Evolutionary conservation across 805 yeast genomes (phyloP), one percentile per base, ranked within the genome.

Genomic region (Metschnikowia shivogae): DNA sequence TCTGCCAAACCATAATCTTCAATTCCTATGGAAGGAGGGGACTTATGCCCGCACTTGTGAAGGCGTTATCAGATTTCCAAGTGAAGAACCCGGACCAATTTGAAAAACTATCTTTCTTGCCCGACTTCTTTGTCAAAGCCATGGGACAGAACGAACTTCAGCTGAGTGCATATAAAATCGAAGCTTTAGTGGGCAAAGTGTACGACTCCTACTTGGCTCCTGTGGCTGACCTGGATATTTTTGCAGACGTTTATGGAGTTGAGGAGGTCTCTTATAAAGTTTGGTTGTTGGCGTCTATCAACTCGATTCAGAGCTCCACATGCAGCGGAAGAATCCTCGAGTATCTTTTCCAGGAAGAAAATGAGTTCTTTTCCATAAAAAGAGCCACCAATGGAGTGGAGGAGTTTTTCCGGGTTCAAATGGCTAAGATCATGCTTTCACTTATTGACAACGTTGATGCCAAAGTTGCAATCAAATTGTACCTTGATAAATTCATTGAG

Each of bases 311-410:
- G 22, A 46, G 67, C 1, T 26, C 55, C 1, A 44, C 38, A 1
- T 68, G 69, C 57, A 71, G 70, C 0, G 39, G 42, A 9, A 37
- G 45, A 0, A 44, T 76, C 3, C 62, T 76, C 55, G 53, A 61
- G 1, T 65, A 48, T 46, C 62, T 80, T 14, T 46, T 77, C 12
- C 61, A 61, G 0, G 61, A 70, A 27, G 68, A 68, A 10, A 59
- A 57, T 4, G 59, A 61, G 6, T 73, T 70, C 50, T 63, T 81
- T 33, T 55, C 59, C 1, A 83, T 85, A 2, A 54, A 65, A 27
- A 80, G 76, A 56, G 70, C 78, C 34, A 76, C 80, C 0, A 93
- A 86, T 57, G 86, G 87, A 0, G 65, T 66, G 6, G 96, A 87
- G 58, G 93, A 86, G 56, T 65, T 78, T 64, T 71, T 70, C 42